Percentiles rank a stretch among this genome's conserved stretches.
Conservation (phyloP, 805 yeast genomes). For the Barnettozyma pratensis region DNA sequence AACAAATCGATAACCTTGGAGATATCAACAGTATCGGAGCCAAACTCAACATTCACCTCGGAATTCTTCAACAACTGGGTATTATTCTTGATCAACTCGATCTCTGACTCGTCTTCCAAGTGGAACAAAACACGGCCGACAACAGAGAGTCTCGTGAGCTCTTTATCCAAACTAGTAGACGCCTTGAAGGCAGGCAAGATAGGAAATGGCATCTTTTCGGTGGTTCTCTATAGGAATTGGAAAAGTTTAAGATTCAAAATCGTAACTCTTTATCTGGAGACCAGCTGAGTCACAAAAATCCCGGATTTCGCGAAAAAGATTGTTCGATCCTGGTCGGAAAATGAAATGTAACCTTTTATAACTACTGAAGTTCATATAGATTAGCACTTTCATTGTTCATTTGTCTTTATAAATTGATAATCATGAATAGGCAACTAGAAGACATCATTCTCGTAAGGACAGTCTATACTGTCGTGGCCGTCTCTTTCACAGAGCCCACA, state of each 20-base stretch:
- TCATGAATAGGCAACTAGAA: constrained; percentile 7
- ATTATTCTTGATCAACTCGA: constrained; percentile 16
- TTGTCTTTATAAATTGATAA: no score
- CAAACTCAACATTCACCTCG: constrained; percentile 23
- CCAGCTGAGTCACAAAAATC: constrained; percentile 1
- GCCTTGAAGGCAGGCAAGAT: constrained; percentile 29
- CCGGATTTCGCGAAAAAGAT: no score
- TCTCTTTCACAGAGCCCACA: constrained; percentile 89
- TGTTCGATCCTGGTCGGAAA: no score
- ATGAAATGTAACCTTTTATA: no score
- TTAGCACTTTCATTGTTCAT: no score
- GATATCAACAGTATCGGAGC: constrained; percentile 23
- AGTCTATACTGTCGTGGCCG: constrained; percentile 84
- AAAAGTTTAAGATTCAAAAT: no score
- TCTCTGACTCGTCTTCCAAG: constrained; percentile 18
- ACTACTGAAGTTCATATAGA: no score
- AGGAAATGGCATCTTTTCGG: constrained; percentile 32
- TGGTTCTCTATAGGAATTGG: no score
- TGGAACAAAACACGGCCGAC: constrained; percentile 25
- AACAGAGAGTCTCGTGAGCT: constrained; percentile 16
- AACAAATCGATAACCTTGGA: constrained; percentile 49
- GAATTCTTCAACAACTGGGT: constrained; percentile 12
- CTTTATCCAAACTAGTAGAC: constrained; percentile 6
- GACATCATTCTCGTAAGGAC: constrained; percentile 59
- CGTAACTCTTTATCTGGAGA: no score